Conservation (phyloP, 768 basidiomycete species). For the Podaxis rugospora region DNA sequence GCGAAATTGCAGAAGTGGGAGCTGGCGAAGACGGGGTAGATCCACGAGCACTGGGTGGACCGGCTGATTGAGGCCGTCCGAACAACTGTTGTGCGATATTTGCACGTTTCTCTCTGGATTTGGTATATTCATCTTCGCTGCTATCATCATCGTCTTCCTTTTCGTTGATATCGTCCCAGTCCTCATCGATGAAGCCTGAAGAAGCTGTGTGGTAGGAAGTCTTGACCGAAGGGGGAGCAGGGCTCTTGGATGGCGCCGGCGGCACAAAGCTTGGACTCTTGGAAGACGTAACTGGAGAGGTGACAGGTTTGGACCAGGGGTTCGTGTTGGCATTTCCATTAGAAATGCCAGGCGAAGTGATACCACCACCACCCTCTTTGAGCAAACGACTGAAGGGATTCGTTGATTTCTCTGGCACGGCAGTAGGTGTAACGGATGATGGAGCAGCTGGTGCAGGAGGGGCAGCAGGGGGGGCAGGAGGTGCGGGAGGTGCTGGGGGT, state of each 20-base stretch:
- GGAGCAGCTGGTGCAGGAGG: conserved; percentile 30
- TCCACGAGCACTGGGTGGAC: conserved; percentile 47
- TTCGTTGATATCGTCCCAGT: conserved; percentile 85
- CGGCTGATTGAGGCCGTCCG: conserved; percentile 61
- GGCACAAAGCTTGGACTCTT: conserved; percentile 14
- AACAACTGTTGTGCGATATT: conserved; percentile 81
- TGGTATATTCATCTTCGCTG: conserved; percentile 76
- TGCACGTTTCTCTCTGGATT: conserved; percentile 56
- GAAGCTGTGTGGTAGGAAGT: conserved; percentile 61
- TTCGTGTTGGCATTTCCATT: conserved; percentile 51
- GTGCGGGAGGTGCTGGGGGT: conserved; percentile 22
- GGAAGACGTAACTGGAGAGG: conserved; percentile 26
- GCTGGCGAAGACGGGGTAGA: conserved; percentile 34
- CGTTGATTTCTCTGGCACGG: conserved; percentile 48
- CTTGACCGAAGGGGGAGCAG: conserved; percentile 50
- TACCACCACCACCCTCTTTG: conserved; percentile 34
- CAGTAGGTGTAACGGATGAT: conserved; percentile 21
- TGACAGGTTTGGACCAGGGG: conserved; percentile 52
- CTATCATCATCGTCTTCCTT: conserved; percentile 66
- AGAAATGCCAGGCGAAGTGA: conserved; percentile 25
- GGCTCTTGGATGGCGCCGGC: conserved; percentile 43
- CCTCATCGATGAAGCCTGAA: conserved; percentile 51
- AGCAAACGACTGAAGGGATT: conserved; percentile 80
- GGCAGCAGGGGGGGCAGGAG: too few relatives aligned
- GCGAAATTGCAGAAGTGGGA: conserved; percentile 19